Evolutionary conservation across 2,329 filamentous ascomycete genomes (phyloP).

Genomic region (Talaromyces sp.): DNA sequence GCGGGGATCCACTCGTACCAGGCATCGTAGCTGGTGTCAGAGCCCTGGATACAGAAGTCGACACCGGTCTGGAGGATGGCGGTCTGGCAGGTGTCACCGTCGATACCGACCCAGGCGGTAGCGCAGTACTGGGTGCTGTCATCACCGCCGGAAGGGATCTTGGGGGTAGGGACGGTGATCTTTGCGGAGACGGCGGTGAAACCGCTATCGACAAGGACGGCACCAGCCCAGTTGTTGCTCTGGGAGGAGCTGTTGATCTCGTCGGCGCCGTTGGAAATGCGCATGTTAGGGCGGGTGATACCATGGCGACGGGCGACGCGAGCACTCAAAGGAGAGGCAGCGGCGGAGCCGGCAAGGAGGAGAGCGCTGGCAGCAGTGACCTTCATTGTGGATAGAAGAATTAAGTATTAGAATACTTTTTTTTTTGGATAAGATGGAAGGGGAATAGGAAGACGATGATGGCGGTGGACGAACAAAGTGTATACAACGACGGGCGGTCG

Average conservation of each 20-base stretch:
- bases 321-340: slow-evolving; percentile 43
- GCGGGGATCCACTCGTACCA: slow-evolving; percentile 61
- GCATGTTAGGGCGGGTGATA: slow-evolving; percentile 26
- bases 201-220: slow-evolving; percentile 45
- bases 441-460: neutral
- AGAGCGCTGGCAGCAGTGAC: slow-evolving; percentile 32
- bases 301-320: slow-evolving; percentile 18
- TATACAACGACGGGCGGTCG: neutral
- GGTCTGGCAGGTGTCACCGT: slow-evolving; percentile 52
- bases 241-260: slow-evolving; percentile 38
- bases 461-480: neutral
- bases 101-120: slow-evolving; percentile 57
- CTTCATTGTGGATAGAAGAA: slow-evolving; percentile 43
- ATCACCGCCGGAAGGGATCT: slow-evolving; percentile 35
- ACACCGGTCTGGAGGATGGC: slow-evolving; percentile 56
- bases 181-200: slow-evolving; percentile 42
- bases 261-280: slow-evolving; percentile 26
- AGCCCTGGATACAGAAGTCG: slow-evolving; percentile 47
- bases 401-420: neutral
- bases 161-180: slow-evolving; percentile 49
- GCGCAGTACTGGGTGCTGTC: slow-evolving; percentile 36
- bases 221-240: slow-evolving; percentile 56
- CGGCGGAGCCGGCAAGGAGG: slow-evolving; percentile 36
- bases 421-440: neutral
- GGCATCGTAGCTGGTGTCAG: slow-evolving; percentile 41